Base-by-base conservation (phyloP, 2,329 filamentous ascomycete species). In the Knufia fluminis region DNA sequence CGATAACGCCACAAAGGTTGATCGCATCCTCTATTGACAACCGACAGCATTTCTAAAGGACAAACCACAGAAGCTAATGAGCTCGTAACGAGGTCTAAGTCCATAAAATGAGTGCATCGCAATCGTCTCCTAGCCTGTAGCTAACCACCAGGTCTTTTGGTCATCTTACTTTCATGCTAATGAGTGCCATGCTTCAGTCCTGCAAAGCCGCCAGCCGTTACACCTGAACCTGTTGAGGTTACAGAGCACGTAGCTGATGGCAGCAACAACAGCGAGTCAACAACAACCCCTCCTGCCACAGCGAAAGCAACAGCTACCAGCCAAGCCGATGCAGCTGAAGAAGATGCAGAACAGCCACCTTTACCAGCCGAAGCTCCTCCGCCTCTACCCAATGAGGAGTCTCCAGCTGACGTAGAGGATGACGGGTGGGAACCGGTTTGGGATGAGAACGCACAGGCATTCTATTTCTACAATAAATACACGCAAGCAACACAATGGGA, bases 381-480 rank as follows among this genome's bases (percentile, higher is more conserved):
- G 38, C 70, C 70, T 36, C 65, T 77, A 43, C 78, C 78, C 45
- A 65, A 72, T 48, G 77, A 79, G 65, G 68, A 72, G 32, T 70
- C 71, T 23, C 71, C 73, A 36, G 63, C 65, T 23, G 62, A 61
- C 54, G 54, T 55, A 36, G 64, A 74, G 47, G 75, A 82, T 51
- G 78, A 83, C 64, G 89, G 89, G 52, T 95, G 89, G 89, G 81
- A 85, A 52, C 81, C 80, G 31, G 74, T 85, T 51, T 94, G 86
- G 85, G 87, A 94, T 59, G 68, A 76, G 20, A 73, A 66, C 46
- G 74, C 77, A 1, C 76, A 83, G 55, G 76, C 80, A 3, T 94
- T 82, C 70, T 94, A 88, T 69, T 95, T 94, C 68, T 82, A 82
- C 72, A 95, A 94, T 64, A 80, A 83, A 57, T 82, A 85, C 64